Percentiles rank a stretch among this genome's conserved stretches.
Conservation (phyloP, 768 basidiomycete genomes). For the Boletus sp. region DNA sequence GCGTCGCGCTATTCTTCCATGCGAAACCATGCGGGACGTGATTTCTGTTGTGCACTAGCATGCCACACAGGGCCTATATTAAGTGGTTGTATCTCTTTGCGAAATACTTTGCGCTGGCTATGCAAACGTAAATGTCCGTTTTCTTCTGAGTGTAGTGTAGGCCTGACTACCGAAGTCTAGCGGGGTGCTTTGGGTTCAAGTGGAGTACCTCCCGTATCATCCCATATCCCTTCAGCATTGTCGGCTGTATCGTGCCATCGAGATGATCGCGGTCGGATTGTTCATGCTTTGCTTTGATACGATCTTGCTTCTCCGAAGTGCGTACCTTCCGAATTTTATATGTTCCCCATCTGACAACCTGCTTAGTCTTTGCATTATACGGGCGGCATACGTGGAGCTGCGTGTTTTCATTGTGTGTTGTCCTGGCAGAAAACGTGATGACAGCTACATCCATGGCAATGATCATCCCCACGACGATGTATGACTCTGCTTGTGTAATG, state of each 20-base stretch:
- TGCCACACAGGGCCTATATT: slow-evolving; percentile 11
- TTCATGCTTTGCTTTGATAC: slow-evolving; percentile 19
- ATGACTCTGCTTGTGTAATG: slow-evolving; percentile 19
- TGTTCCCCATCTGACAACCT: background rate
- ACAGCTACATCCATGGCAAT: background rate
- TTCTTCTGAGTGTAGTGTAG: background rate
- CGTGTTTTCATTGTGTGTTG: background rate
- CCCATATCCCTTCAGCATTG: slow-evolving; percentile 6
- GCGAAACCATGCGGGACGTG: background rate
- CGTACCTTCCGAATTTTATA: background rate
- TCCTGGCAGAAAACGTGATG: slow-evolving; percentile 13
- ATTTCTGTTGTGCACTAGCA: slow-evolving; percentile 3
- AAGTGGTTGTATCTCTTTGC: slow-evolving; percentile 31
- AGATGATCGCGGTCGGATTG: slow-evolving; percentile 9
- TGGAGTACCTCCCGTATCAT: background rate
- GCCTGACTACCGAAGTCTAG: slow-evolving; percentile 5
- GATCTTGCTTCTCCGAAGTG: slow-evolving; percentile 25
- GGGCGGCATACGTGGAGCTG: background rate
- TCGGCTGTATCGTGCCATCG: slow-evolving; percentile 7
- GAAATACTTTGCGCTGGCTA: slow-evolving; percentile 17
- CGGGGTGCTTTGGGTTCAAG: slow-evolving; percentile 3
- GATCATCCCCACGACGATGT: slow-evolving; percentile 4
- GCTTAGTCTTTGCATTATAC: slow-evolving; percentile 21
- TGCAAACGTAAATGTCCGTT: slow-evolving; percentile 15
- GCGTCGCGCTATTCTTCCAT: slow-evolving; percentile 2